Conservation (phyloP, 495 filamentous ascomycete genomes). For the Aspergillus heteromorphus region DNA sequence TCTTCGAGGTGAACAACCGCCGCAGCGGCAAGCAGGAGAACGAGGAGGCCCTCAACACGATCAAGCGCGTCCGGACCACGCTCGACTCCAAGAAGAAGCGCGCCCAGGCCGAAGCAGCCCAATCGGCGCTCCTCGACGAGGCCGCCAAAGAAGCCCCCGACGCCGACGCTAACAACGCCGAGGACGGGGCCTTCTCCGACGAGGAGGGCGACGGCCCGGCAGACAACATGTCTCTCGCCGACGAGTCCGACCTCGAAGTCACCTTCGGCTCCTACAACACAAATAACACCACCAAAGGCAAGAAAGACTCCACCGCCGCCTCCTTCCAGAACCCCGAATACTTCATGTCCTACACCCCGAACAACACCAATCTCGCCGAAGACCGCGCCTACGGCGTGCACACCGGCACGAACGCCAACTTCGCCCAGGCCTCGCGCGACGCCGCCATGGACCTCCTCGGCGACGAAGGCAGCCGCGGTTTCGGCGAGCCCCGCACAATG, state of each 20-base stretch:
- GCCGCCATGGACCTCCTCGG: conserved; percentile 84
- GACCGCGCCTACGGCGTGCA: conserved; percentile 89
- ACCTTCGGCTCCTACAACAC: conserved; percentile 63
- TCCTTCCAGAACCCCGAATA: conserved; percentile 77
- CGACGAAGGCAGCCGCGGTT: conserved; percentile 73
- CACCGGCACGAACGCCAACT: conserved; percentile 67
- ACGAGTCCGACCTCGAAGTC: conserved; percentile 73
- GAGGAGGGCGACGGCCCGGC: conserved; percentile 26
- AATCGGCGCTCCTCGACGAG: conserved; percentile 24
- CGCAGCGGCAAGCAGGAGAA: conserved; percentile 50
- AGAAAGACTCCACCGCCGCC: conserved; percentile 26
- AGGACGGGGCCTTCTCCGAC: conserved; percentile 16
- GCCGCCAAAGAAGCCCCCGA: conserved; percentile 26
- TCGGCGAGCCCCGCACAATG: conserved; percentile 65
- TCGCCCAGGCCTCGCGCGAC: conserved; percentile 74
- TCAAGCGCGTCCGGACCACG: conserved; percentile 60
- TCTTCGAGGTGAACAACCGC: conserved; percentile 84
- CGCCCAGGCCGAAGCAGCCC: conserved; percentile 26
- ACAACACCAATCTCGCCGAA: conserved; percentile 69
- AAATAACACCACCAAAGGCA: conserved; percentile 27
- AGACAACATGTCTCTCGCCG: conserved; percentile 62
- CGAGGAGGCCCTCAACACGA: conserved; percentile 70
- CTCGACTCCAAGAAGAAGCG: conserved; percentile 39
- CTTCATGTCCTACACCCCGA: conserved; percentile 93
- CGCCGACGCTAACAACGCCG: conserved; percentile 23